These are phyloP conservation scores for Cucumis melo DNA, from an alignment of 306 rosid species.

Conservation along the genomic window DNA sequence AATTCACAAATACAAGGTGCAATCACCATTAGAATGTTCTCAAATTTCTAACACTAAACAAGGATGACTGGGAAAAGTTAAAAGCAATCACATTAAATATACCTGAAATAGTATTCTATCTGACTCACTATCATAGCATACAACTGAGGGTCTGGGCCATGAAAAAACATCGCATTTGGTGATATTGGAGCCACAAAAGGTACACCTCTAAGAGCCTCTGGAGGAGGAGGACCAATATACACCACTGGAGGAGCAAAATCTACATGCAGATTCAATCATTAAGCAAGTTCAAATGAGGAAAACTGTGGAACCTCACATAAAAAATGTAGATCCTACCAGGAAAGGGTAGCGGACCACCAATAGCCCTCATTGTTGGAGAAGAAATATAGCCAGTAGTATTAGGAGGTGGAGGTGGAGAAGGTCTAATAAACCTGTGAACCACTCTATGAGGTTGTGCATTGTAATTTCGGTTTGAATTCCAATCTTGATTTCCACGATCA, in stretches of 20 bases:
- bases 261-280: conserved; percentile 20
- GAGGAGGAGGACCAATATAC: conserved; percentile 32
- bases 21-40: conserved; percentile 7
- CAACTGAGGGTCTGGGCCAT: conserved; percentile 46
- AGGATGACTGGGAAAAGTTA: background rate
- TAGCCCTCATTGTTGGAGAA: conserved; percentile 31
- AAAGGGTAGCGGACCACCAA: conserved; percentile 37
- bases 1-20: conserved; percentile 15
- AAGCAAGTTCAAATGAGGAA: conserved; percentile 3
- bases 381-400: conserved; percentile 35
- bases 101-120: conserved; percentile 92
- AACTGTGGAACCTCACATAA: background rate
- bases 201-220: conserved; percentile 33
- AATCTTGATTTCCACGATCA: conserved; percentile 64
- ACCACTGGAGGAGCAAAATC: conserved; percentile 36
- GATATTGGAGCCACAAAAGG: conserved; percentile 39
- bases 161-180: conserved; percentile 23
- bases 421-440: conserved; percentile 39
- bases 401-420: conserved; percentile 44
- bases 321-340: conserved; percentile 38
- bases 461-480: conserved; percentile 47
- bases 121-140: conserved; percentile 51
- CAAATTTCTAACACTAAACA: background rate
- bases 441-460: conserved; percentile 34
- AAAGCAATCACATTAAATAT: background rate